A percentile compares a stretch with the other conserved stretches of the same genome.
Conservation (phyloP, 345 rosid genomes). For the Erysimum cheiranthoides region DNA sequence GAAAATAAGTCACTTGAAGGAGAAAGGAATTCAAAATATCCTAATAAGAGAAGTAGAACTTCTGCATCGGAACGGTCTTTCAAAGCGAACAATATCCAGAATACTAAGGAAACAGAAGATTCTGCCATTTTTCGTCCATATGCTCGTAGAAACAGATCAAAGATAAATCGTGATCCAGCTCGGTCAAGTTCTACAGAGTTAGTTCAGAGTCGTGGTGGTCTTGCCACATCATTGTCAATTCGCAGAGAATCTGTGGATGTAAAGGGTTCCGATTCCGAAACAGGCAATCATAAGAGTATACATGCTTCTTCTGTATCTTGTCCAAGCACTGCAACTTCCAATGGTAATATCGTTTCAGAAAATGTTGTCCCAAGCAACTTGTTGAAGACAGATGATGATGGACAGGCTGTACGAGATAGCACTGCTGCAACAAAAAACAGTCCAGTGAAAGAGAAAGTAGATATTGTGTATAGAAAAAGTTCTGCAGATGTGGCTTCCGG, state of each 20-base stretch:
- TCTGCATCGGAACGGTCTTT: conserved; percentile 68
- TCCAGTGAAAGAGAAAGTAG: conserved; percentile 48
- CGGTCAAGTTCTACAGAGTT: conserved; percentile 77
- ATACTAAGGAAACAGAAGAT: conserved; percentile 86
- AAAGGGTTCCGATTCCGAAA: conserved; percentile 57
- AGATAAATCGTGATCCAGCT: conserved; percentile 79
- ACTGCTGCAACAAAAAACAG: conserved; percentile 45
- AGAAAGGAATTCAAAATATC: conserved; percentile 53
- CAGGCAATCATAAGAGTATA: conserved; percentile 60
- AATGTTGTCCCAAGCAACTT: conserved; percentile 47
- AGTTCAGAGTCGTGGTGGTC: conserved; percentile 67
- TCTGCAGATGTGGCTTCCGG: conserved; percentile 45
- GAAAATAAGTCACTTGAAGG: conserved; percentile 71
- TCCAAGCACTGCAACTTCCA: conserved; percentile 53
- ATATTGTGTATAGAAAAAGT: conserved; percentile 44
- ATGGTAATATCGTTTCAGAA: conserved; percentile 61
- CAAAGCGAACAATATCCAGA: conserved; percentile 60
- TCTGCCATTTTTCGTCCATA: conserved; percentile 94
- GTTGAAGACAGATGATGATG: conserved; percentile 50
- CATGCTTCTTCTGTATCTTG: conserved; percentile 49
- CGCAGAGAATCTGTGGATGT: conserved; percentile 59
- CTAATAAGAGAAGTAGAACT: conserved; percentile 56
- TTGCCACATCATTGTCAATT: conserved; percentile 58
- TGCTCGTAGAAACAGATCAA: conserved; percentile 91
- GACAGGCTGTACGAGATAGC: conserved; percentile 46